These are phyloP conservation scores for Metarhizium robertsii DNA, from an alignment of 2,329 filamentous ascomycete genomes.

Conservation along the genomic window DNA sequence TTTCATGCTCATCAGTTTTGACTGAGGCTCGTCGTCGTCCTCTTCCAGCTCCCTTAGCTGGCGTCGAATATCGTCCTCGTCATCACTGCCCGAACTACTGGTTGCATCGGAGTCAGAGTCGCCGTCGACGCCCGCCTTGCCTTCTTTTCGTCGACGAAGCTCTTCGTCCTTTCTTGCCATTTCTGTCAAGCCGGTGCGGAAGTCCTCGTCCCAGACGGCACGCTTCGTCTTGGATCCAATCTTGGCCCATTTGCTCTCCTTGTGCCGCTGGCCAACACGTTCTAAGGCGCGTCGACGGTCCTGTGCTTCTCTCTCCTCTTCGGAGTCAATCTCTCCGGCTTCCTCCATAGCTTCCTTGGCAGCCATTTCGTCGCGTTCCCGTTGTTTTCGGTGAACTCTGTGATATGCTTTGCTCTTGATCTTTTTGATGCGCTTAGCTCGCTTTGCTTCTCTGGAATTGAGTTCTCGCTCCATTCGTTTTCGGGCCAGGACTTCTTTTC, in stretches of 20 bases:
- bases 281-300: conserved; percentile 75
- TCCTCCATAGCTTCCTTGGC: conserved; percentile 43
- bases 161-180: conserved; percentile 79
- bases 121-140: conserved; percentile 41
- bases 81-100: conserved; percentile 48
- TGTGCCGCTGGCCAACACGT: conserved; percentile 75
- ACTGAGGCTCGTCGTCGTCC: conserved; percentile 44
- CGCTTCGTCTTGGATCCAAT: conserved; percentile 68
- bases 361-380: conserved; percentile 44
- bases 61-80: conserved; percentile 41
- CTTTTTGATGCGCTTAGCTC: conserved; percentile 90
- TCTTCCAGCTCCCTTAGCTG: conserved; percentile 32
- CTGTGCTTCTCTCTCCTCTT: conserved; percentile 52
- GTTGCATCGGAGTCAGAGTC: conserved; percentile 44
- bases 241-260: conserved; percentile 90
- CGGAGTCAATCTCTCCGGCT: conserved; percentile 52
- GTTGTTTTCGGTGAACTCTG: conserved; percentile 76
- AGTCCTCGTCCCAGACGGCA: conserved; percentile 82
- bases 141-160: conserved; percentile 68
- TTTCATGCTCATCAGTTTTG: conserved; percentile 71
- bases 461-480: conserved; percentile 75
- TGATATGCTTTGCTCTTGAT: conserved; percentile 98
- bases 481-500: conserved; percentile 62
- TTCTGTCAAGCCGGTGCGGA: conserved; percentile 66
- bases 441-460: conserved; percentile 78